Base-by-base conservation (phyloP, 129 eudicot species). In the Centella asiatica region DNA sequence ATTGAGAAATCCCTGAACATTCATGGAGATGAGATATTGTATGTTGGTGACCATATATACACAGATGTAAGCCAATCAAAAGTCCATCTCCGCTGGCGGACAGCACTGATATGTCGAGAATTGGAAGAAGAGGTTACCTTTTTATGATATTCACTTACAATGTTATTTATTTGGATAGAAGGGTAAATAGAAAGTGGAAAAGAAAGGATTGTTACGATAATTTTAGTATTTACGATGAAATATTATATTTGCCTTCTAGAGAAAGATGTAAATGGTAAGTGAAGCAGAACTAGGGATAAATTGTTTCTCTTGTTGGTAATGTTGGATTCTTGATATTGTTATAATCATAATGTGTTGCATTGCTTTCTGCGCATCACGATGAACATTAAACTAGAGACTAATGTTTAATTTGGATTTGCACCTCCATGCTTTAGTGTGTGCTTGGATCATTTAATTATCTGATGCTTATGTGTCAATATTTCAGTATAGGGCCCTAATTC, bases 11-110 rank as follows among this genome's bases (percentile, higher is more conserved):
- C 86, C 4, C 83, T 90, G 49, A 82, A 84, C 33, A 63, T 90
- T 77, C 97, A 87, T 12, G 95, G 97, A 69, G 97, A 90, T 72
- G 94, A 90, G 74, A 90, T 90, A 67, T 57, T 90, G 74, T 90
- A 90, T 75, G 97, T 90, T 31, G 97, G 97, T 6, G 97, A 90
- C 74, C 97, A 87, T 71, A 90, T 90, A 34, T 90, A 90, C 73
- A 87, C 95, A 53, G 95, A 90, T 74, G 98, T 90, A 63, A 87
- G 98, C 75, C 87, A 77, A 47, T 84, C 98, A 46, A 84, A 90
- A 80, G 94, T 90, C 40, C 98, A 90, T 75, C 83, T 87, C 46
- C 81, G 98, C 23, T 90, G 98, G 98, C 81, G 98, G 62, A 87
- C 98, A 58, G 95, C 98, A 54, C 70, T 90, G 56, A 84, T 90